phyloP scores from a whole-genome alignment of 1,139 yeast genomes.

The Pichia sp. region DNA sequence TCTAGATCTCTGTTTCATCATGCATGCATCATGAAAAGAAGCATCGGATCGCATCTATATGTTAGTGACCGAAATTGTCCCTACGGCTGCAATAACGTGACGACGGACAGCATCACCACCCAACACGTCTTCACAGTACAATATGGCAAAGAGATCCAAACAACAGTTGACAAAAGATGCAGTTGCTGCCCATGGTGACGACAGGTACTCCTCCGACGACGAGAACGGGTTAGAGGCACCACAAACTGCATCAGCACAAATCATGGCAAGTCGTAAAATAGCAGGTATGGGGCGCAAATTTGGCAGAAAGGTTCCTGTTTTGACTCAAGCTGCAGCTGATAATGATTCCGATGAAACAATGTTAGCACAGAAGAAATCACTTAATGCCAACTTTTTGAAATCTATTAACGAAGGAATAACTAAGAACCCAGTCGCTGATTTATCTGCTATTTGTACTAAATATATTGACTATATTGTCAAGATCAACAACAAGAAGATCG shows the following conservation, averaged over 20 bases:
- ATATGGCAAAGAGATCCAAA: conserved; percentile 41
- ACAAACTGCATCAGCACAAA: conserved; percentile 49
- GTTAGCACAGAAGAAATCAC: conserved; percentile 49
- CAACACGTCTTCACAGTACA: background rate
- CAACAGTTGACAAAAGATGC: conserved; percentile 45
- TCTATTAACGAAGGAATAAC: conserved; percentile 38
- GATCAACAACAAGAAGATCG: conserved; percentile 28
- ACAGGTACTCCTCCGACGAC: conserved; percentile 29
- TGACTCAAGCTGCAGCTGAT: background rate
- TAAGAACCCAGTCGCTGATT: conserved; percentile 48
- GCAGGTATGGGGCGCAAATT: conserved; percentile 20
- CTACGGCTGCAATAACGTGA: too few species aligned
- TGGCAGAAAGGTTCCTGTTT: conserved; percentile 1
- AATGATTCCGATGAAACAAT: conserved; percentile 15
- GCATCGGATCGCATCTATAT: too few species aligned
- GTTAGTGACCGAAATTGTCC: too few species aligned
- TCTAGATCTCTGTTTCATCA: too few species aligned
- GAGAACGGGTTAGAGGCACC: conserved; percentile 26
- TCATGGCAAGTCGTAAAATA: conserved; percentile 56
- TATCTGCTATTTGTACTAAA: conserved; percentile 49
- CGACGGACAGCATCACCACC: too few species aligned
- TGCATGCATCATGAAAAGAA: too few species aligned
- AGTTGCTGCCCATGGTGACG: conserved; percentile 37
- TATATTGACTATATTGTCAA: conserved; percentile 50
- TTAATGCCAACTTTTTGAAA: conserved; percentile 57